Base-by-base conservation (phyloP, 1,284 basidiomycete genomes). In the Apiotrichum montevideense region DNA sequence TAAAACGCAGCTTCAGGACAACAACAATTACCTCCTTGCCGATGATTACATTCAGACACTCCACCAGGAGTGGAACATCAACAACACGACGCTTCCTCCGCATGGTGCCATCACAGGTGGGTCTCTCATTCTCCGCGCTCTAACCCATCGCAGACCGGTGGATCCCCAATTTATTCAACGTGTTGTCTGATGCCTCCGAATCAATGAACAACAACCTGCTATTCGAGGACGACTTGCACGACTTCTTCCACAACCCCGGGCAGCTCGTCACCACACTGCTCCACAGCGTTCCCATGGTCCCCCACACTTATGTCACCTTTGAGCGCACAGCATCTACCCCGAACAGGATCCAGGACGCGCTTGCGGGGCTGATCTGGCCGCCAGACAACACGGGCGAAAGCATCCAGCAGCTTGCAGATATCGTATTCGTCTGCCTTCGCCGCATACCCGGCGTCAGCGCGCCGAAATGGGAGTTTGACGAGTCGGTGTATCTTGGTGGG, bases 401-500 rank as follows among this genome's bases (percentile, higher is more conserved):
- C 21, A 63, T 74, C n/a, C 41, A 58, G 14, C 51, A 57, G 2
- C 53, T 71, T 11, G 58, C 61, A 1, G 72, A 74, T 41, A 59
- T 74, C 8, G 45, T 73, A 34, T 65, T 63, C 14, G 67, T 73
- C 0, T 54, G 54, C 8, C 46, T 71, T 6, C 48, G 46, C 2
- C 65, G 69, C 62, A 54, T 40, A 1, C 55, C 56, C 6, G 63
- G 63, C 1, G 57, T 66, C 0, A 48, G 56, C 11, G 57, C 63
- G 14, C 60, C 65, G 42, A 41, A 68, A 15, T 75, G 71, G 70
- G 52, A 67, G 45, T 47, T 73, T 15, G 71, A 75, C 5, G 62
- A 72, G 49, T 57, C 51, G 35, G 57, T 73, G 9, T 60, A 66
- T 1, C 60, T 75, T 0, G 72, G 71, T 72, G 49, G 46, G 70